A percentile compares a stretch with the other conserved stretches of the same genome.
These are phyloP conservation scores for Oryza australiensis DNA, from an alignment of 176 grass and related monocot species.

Conservation along the genomic window DNA sequence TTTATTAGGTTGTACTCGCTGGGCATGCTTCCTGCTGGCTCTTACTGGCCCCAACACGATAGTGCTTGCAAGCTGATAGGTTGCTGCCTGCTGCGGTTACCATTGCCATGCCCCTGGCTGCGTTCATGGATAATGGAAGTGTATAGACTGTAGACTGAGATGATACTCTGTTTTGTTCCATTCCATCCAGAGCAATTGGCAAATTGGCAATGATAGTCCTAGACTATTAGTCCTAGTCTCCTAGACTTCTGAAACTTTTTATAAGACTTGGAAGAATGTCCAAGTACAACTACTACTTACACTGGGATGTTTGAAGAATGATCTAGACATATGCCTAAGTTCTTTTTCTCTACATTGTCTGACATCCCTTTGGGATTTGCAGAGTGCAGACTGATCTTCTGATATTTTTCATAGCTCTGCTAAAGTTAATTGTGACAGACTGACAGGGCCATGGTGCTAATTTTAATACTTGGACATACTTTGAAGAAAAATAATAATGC, in stretches of 20 bases:
- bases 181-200: neutral
- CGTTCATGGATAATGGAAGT: neutral
- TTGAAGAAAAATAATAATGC: constrained; percentile 14
- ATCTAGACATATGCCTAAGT: constrained; percentile 3
- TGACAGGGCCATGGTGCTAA: neutral
- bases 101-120: neutral
- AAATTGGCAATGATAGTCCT: neutral
- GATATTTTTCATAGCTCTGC: neutral
- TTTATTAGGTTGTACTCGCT: neutral
- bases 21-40: neutral
- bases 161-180: neutral
- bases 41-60: neutral
- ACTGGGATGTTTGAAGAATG: neutral
- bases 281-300: neutral
- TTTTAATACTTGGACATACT: neutral
- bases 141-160: neutral
- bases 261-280: neutral
- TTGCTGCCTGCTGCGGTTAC: neutral
- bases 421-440: neutral
- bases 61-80: neutral
- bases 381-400: neutral
- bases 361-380: neutral
- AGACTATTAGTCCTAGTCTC: neutral
- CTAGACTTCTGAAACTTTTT: neutral
- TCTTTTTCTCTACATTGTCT: neutral